These are phyloP conservation scores for Xylariaceae sp. DNA, from an alignment of 2,329 filamentous ascomycete species.

Conservation along the genomic window DNA sequence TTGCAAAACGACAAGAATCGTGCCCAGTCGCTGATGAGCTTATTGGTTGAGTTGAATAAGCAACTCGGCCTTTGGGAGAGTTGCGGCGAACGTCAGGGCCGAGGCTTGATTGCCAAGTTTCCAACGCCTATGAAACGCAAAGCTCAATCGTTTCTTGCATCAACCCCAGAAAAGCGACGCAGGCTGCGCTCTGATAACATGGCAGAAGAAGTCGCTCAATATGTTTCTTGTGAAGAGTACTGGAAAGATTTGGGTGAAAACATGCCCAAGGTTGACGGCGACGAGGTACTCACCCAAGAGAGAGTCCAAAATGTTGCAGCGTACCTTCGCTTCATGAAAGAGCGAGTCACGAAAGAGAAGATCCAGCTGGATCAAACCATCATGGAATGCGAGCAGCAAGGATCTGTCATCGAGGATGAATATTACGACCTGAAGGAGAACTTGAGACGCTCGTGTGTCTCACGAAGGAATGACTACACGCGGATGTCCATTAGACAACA, in stretches of 20 bases:
- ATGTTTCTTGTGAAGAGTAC: conserved; percentile 10
- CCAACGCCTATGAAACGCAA: conserved; percentile 41
- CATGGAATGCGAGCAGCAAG: conserved; percentile 34
- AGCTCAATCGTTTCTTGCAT: neutral
- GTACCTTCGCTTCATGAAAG: conserved; percentile 7
- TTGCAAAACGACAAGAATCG: neutral
- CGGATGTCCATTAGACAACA: conserved; percentile 51
- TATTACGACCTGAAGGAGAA: conserved; percentile 26
- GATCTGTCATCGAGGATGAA: conserved; percentile 23
- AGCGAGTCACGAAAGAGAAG: conserved; percentile 3
- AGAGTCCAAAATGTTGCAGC: conserved; percentile 14
- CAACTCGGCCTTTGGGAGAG: conserved; percentile 10
- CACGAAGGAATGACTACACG: conserved; percentile 53
- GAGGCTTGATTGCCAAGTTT: conserved; percentile 6
- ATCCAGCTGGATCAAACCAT: conserved; percentile 7
- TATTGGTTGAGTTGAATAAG: neutral
- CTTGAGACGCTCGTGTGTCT: conserved; percentile 41
- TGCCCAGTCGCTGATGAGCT: conserved; percentile 3
- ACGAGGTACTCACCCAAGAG: conserved; percentile 17
- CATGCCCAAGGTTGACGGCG: conserved; percentile 19
- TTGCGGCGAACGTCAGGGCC: conserved; percentile 16
- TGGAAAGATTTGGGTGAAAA: conserved; percentile 13
- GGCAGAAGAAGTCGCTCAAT: neutral
- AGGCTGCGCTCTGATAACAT: conserved; percentile 7
- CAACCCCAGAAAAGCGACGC: conserved; percentile 10